Evolutionary conservation across 2,329 filamentous ascomycete species (phyloP), one percentile per base, ranked within the genome.

Genomic region (Aureobasidium sp.): DNA sequence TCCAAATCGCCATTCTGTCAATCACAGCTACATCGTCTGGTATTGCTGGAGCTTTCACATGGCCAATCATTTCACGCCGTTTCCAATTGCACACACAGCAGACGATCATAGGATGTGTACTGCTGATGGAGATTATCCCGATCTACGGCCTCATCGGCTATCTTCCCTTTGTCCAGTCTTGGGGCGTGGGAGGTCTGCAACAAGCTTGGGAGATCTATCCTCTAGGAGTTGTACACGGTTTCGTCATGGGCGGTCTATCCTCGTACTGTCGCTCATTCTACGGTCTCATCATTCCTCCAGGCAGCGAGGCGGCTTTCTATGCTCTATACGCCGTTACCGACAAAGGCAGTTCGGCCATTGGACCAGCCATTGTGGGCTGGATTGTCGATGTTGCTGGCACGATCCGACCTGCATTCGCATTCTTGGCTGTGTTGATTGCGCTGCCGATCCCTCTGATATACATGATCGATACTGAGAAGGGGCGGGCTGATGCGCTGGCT

Each of bases 291-390:
- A 94, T 97, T 57, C 93, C 93, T 0, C 90, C 91, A 0, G 92
- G 92, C 7, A 92, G 88, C 16, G 93, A 97, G 75, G 91, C 92
- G 0, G 91, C 92, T 0, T 97, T 97, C 70, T 97, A 94, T 71
- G 91, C 92, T 0, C 79, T 97, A 1, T 97, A 96, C 71, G 92
- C 93, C 44, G 95, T 97, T 63, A 97, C 93, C 1, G 93, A 97
- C 73, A 97, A 97, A 74, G 91, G 91, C 0, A 94, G 89, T 25
- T 94, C 89, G 70, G 83, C 96, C 2, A 93, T 97, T 71, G 93
- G 93, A 0, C 93, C 93, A 0, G 88, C 90, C 0, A 90, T 97
- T 67, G 92, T 97, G 0, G 93, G 91, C 0, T 83, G 84, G 34
- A 95, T 97, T 64, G 94, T 95, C 9, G 91, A 96, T 71, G 82